A percentile compares a stretch with the other conserved stretches of the same genome.
Conservation (phyloP, 2,329 filamentous ascomycete genomes). For the Diplodia scrobiculata region DNA sequence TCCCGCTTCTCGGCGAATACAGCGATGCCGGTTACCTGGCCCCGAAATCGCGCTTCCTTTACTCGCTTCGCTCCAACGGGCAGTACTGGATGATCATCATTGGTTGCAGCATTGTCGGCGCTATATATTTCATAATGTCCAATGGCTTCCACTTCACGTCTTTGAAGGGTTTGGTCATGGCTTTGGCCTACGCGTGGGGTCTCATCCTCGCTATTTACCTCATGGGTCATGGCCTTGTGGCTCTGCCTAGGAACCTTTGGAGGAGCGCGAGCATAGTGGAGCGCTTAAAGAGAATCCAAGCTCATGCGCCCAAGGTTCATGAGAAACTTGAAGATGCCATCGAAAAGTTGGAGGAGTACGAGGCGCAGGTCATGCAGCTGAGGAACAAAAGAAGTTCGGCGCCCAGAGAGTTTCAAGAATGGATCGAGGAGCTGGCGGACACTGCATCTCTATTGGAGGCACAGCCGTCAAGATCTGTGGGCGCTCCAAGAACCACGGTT, state of each 20-base stretch:
- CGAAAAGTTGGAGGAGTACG: conserved; percentile 75
- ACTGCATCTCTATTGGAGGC: conserved; percentile 69
- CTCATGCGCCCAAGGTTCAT: conserved; percentile 75
- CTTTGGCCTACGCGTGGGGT: conserved; percentile 91
- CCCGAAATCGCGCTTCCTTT: conserved; percentile 74
- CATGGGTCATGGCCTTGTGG: conserved; percentile 95
- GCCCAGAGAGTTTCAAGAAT: conserved; percentile 76
- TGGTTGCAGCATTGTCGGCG: conserved; percentile 67
- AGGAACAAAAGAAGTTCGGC: conserved; percentile 78
- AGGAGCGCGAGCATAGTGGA: conserved; percentile 76
- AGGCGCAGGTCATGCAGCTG: conserved; percentile 77
- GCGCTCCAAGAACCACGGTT: conserved; percentile 45
- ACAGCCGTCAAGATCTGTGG: conserved; percentile 40
- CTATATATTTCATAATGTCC: conserved; percentile 80
- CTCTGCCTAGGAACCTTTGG: conserved; percentile 80
- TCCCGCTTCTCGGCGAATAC: conserved; percentile 92
- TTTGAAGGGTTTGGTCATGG: conserved; percentile 86
- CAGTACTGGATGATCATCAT: conserved; percentile 84
- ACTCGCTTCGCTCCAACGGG: conserved; percentile 83
- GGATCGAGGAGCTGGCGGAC: conserved; percentile 93
- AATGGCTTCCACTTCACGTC: conserved; percentile 72
- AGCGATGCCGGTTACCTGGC: conserved; percentile 92
- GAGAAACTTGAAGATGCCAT: conserved; percentile 87
- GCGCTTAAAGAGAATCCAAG: conserved; percentile 73
- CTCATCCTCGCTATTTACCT: conserved; percentile 89